Percentiles rank a stretch among this genome's conserved stretches.
Evolutionary conservation across 1,139 yeast species (phyloP).

Genomic region (Wickerhamiella infanticola): DNA sequence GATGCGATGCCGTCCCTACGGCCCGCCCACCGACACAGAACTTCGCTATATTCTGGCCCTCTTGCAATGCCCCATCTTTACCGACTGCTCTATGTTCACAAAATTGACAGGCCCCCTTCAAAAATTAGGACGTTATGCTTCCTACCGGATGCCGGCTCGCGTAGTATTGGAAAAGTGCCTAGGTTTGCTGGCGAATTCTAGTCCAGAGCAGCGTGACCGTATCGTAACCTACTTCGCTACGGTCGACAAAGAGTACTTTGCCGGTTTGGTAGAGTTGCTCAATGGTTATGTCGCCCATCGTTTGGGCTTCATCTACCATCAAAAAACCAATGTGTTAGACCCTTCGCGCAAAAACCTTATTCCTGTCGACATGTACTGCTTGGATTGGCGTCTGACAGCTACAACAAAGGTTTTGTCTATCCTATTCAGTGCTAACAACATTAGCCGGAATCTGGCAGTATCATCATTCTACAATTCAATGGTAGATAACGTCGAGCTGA

Average conservation of each 20-base stretch:
- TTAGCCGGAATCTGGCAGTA: slow-evolving; percentile 28
- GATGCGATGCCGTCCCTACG: slow-evolving; percentile 11
- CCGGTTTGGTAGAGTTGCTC: slow-evolving; percentile 22
- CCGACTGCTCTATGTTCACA: slow-evolving; percentile 17
- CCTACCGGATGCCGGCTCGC: slow-evolving; percentile 15
- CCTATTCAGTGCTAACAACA: slow-evolving; percentile 39
- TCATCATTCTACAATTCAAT: slow-evolving; percentile 62
- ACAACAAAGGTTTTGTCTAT: slow-evolving; percentile 46
- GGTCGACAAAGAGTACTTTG: slow-evolving; percentile 10
- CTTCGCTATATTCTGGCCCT: slow-evolving; percentile 12
- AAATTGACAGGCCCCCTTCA: slow-evolving; percentile 17
- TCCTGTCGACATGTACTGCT: slow-evolving; percentile 47
- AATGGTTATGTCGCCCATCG: slow-evolving; percentile 27
- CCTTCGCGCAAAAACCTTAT: slow-evolving; percentile 21
- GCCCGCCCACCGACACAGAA: slow-evolving; percentile 9
- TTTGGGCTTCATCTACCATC: slow-evolving; percentile 16
- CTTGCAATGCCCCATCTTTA: slow-evolving; percentile 14
- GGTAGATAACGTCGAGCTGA: slow-evolving; percentile 64
- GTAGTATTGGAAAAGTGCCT: slow-evolving; percentile 13
- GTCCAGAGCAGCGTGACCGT: neutral
- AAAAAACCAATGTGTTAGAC: slow-evolving; percentile 3
- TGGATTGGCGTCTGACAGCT: slow-evolving; percentile 66
- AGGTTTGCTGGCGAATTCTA: slow-evolving; percentile 11
- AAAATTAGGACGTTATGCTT: slow-evolving; percentile 15
- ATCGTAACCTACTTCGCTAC: slow-evolving; percentile 5